phyloP scores from a whole-genome alignment of 164 flowering plant species.

The Umbellularia californica region DNA sequence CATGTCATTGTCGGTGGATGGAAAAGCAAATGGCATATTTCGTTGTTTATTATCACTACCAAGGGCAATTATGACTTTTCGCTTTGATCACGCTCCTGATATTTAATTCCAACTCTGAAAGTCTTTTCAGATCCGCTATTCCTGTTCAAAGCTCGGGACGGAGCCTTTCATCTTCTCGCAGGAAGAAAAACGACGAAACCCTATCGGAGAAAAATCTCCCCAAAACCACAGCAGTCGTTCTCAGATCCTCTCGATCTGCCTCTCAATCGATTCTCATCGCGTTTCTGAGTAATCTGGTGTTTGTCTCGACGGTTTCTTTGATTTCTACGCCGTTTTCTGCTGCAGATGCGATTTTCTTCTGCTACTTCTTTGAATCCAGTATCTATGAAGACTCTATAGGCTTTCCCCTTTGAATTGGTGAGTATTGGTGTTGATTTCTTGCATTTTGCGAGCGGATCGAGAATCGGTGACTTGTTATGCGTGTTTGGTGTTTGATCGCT shows the following conservation, averaged over 20 bases:
- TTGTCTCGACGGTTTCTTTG: background rate
- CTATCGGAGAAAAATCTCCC: background rate
- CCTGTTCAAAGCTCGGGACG: background rate
- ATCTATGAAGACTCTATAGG: background rate
- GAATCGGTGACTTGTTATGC: background rate
- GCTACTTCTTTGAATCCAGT: background rate
- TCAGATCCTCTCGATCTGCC: background rate
- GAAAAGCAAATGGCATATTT: too few species aligned
- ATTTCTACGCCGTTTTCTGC: background rate
- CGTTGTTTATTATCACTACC: too few species aligned
- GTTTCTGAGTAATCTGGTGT: background rate
- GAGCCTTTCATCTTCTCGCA: background rate
- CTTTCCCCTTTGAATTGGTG: background rate
- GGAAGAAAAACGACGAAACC: background rate
- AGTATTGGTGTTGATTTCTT: background rate
- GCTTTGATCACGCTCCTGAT: background rate
- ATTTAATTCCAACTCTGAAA: background rate
- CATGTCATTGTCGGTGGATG: too few species aligned
- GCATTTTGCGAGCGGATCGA: background rate
- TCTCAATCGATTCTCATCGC: background rate
- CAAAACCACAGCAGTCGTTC: background rate
- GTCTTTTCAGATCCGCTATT: background rate
- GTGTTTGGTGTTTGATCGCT: background rate
- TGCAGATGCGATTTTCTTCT: background rate
- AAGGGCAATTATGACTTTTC: too few species aligned